Evolutionary conservation across 1,284 basidiomycete species (phyloP).

Genomic region (Ustilago lituana): DNA sequence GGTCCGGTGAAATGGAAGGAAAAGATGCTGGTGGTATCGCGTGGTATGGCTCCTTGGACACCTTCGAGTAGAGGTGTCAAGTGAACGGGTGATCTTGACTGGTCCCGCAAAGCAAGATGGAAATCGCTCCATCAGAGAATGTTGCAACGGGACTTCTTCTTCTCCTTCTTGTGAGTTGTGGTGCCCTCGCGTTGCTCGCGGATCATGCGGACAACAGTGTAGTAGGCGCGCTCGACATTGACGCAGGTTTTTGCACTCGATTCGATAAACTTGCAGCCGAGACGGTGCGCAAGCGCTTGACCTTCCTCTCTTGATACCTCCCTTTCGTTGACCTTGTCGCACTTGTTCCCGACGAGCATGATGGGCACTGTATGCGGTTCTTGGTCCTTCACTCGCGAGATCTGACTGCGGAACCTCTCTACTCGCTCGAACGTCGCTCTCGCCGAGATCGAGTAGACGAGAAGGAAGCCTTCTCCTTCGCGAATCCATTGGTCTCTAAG

Average conservation of each 20-base stretch:
- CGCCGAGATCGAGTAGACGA: slow-evolving; percentile 68
- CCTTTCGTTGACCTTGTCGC: slow-evolving; percentile 82
- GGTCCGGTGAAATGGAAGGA: neutral
- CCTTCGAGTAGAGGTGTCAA: too few relatives aligned
- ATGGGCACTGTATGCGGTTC: slow-evolving; percentile 73
- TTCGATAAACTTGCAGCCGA: slow-evolving; percentile 68
- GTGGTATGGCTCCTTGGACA: neutral
- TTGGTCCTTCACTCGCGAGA: slow-evolving; percentile 65
- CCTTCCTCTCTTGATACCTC: slow-evolving; percentile 73
- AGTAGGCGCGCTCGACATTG: slow-evolving; percentile 68
- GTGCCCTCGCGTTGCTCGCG: slow-evolving; percentile 61
- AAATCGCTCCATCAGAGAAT: slow-evolving; percentile 54
- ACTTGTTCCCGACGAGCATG: slow-evolving; percentile 86
- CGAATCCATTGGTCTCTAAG: slow-evolving; percentile 69
- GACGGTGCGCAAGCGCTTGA: slow-evolving; percentile 61
- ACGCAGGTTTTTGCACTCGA: slow-evolving; percentile 68
- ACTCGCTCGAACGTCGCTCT: slow-evolving; percentile 68
- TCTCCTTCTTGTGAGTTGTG: slow-evolving; percentile 51
- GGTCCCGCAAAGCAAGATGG: neutral
- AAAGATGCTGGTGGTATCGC: neutral
- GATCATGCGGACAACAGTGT: slow-evolving; percentile 64
- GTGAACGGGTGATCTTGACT: neutral
- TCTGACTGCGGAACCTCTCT: slow-evolving; percentile 67
- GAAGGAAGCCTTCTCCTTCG: slow-evolving; percentile 68
- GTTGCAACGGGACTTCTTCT: slow-evolving; percentile 63